Percentiles rank a stretch among this genome's conserved stretches.
These are phyloP conservation scores for Fomitiporia mediterranea DNA, from an alignment of 1,284 basidiomycete genomes.

Conservation along the genomic window DNA sequence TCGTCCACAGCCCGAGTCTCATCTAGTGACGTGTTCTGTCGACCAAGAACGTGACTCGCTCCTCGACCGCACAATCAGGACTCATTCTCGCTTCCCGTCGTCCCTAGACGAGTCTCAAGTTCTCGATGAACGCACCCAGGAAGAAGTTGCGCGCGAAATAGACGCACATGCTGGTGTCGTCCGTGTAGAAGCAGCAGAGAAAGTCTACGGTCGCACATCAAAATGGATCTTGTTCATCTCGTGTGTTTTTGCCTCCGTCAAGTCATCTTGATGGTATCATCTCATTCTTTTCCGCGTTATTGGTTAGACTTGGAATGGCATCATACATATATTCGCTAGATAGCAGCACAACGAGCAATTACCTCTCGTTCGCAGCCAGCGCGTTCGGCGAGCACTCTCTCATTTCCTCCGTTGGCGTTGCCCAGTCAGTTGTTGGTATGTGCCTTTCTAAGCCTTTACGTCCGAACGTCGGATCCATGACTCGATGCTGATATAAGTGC, in stretches of 20 bases:
- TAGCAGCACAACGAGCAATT: slow-evolving; percentile 61
- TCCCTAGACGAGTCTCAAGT: background rate
- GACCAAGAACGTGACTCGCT: no score
- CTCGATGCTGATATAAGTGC: background rate
- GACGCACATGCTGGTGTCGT: slow-evolving; percentile 45
- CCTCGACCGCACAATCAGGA: background rate
- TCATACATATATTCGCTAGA: slow-evolving; percentile 78
- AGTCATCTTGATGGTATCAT: background rate
- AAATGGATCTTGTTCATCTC: slow-evolving; percentile 61
- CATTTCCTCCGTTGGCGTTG: slow-evolving; percentile 59
- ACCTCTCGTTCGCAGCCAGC: slow-evolving; percentile 61
- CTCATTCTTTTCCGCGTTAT: background rate
- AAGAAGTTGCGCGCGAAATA: slow-evolving; percentile 8
- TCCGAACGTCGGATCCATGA: background rate
- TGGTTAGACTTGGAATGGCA: slow-evolving; percentile 54
- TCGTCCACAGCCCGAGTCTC: no score
- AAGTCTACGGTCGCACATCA: slow-evolving; percentile 48
- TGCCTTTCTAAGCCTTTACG: background rate
- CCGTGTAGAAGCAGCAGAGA: slow-evolving; percentile 48
- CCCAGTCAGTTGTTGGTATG: slow-evolving; percentile 54
- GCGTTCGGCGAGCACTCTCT: slow-evolving; percentile 55
- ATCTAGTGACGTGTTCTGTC: no score
- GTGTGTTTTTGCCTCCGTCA: slow-evolving; percentile 32
- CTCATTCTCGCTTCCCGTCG: background rate
- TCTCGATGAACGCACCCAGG: slow-evolving; percentile 2